These are phyloP conservation scores for Eucalyptus curtisii DNA, from an alignment of 345 rosid species.

Conservation along the genomic window DNA sequence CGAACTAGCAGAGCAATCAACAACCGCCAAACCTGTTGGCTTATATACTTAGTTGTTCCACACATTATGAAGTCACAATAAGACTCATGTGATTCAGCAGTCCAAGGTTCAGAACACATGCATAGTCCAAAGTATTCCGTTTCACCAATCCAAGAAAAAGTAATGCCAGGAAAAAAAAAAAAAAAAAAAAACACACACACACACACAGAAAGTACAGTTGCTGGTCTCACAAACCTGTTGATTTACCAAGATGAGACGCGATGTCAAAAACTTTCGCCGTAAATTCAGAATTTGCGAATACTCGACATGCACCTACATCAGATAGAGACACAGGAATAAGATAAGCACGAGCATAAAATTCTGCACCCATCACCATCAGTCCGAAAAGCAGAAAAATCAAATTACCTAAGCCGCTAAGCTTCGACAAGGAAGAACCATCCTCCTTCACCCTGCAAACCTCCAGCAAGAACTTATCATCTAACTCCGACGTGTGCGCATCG, in stretches of 20 bases:
- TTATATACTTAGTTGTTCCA: neutral
- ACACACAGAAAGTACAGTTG: neutral
- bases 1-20: slow-evolving; percentile 84
- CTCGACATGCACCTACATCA: slow-evolving; percentile 22
- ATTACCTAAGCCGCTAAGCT: slow-evolving; percentile 30
- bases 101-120: neutral
- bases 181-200: too few species aligned
- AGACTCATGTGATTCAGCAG: neutral
- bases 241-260: slow-evolving; percentile 45
- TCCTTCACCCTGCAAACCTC: slow-evolving; percentile 55
- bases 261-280: slow-evolving; percentile 23
- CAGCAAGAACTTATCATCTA: slow-evolving; percentile 38
- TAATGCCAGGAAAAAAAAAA: neutral
- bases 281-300: slow-evolving; percentile 24
- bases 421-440: slow-evolving; percentile 33
- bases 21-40: slow-evolving; percentile 49
- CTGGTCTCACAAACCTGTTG: slow-evolving; percentile 43
- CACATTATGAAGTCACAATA: neutral
- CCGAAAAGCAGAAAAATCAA: neutral
- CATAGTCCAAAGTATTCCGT: neutral
- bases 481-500: slow-evolving; percentile 31
- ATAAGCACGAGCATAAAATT: neutral
- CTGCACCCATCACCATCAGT: neutral
- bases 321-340: neutral
- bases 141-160: neutral